Evolutionary conservation across 257 asterid genomes (phyloP), one percentile per base, ranked within the genome.

Genomic region (Capsicum baccatum): DNA sequence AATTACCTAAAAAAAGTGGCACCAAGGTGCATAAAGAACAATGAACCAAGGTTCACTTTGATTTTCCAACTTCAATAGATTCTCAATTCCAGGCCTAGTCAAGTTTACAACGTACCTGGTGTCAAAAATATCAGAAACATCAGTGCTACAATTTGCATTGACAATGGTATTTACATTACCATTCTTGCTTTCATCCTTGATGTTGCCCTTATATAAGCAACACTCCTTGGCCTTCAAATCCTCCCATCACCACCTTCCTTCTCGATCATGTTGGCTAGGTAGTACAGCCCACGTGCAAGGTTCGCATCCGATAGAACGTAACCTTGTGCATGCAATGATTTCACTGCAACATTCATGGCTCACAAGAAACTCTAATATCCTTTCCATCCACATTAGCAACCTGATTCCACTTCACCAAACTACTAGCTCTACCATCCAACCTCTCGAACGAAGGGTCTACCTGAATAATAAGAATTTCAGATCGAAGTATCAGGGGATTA

Each of bases 231-330:
- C 98, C 89, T 88, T 91, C 58, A 98, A 96, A 82, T 93, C 98
- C 83, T 95, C 98, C 98, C 98, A 95, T 97, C 98, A 93, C 97
- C 98, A 95, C 89, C 98, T 86, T 44, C 98, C 98, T 87, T 95
- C 98, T 3, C 98, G 87, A 91, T 95, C 98, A 16, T 95, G 98
- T 70, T 94, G 97, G 14, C 98, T 94, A 0, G 98, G 98, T 5
- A 95, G 90, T 6, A 95, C 94, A 0, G 98, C 85, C 74, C 96
- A 82, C 1, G 98, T 95, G 92, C 98, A 95, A 0, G 98, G 98
- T 56, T 95, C 97, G 42, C 98, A 95, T n/a, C 97, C 98, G 8
- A 95, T 92, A 6, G 98, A 59, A 95, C 78, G 80, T 92, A 95
- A 0, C 98, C 98, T 86, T 92, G 88, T 0, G 91, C 85, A 12